These are phyloP conservation scores for Cyberlindnera amylophila DNA, from an alignment of 805 yeast species.

Conservation along the genomic window DNA sequence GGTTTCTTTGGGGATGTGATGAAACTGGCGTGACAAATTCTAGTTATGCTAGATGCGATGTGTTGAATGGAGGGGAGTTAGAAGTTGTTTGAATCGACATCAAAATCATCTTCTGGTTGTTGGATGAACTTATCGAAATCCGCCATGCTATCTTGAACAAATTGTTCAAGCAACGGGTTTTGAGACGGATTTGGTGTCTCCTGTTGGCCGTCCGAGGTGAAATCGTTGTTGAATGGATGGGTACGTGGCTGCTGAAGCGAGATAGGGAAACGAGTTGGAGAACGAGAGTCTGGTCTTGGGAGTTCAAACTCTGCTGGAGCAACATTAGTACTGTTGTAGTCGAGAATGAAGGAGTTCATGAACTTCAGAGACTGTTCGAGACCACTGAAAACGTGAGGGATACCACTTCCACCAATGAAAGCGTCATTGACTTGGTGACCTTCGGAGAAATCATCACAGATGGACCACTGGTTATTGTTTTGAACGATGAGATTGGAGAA, in stretches of 20 bases:
- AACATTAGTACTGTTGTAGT: slow-evolving; percentile 36
- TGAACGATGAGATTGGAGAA: slow-evolving; percentile 52
- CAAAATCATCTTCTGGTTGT: slow-evolving; percentile 14
- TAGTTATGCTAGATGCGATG: too few relatives aligned
- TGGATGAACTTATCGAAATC: slow-evolving; percentile 17
- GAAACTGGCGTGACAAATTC: background rate
- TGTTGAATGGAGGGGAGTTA: background rate
- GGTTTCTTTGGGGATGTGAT: background rate
- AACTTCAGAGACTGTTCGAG: slow-evolving; percentile 45
- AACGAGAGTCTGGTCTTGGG: slow-evolving; percentile 19
- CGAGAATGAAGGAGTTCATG: slow-evolving; percentile 51
- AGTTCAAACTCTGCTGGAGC: slow-evolving; percentile 24
- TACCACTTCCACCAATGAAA: slow-evolving; percentile 52
- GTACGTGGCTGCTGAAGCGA: slow-evolving; percentile 2
- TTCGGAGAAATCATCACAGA: slow-evolving; percentile 80
- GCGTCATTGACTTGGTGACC: slow-evolving; percentile 79
- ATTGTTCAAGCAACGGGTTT: slow-evolving; percentile 14
- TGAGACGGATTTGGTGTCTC: background rate
- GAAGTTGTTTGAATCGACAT: slow-evolving; percentile 2
- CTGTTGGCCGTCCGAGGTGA: slow-evolving; percentile 3
- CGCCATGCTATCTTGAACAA: slow-evolving; percentile 13
- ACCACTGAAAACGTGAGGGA: slow-evolving; percentile 71
- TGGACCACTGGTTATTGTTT: slow-evolving; percentile 66
- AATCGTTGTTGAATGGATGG: background rate
- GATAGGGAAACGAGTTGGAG: slow-evolving; percentile 19